Conservation (phyloP, 495 filamentous ascomycete species). For the Penicillium bovifimosum region DNA sequence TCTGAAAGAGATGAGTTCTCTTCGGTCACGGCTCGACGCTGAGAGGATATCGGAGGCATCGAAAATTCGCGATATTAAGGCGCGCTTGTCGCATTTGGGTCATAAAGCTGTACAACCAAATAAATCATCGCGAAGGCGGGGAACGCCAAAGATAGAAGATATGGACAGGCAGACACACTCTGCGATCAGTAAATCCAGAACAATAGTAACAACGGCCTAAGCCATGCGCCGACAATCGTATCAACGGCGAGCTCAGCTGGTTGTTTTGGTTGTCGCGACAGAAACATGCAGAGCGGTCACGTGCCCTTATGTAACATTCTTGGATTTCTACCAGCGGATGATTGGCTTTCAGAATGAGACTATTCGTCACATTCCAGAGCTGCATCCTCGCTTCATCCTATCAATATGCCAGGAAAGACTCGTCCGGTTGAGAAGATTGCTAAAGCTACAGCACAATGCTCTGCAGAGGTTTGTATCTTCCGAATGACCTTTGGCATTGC, state of each 20-base stretch:
- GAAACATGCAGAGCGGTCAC: constrained; percentile 24
- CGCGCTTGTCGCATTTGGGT: constrained; percentile 47
- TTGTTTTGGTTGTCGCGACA: constrained; percentile 30
- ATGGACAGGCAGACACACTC: constrained; percentile 16
- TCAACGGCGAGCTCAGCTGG: neutral
- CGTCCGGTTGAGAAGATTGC: constrained; percentile 89
- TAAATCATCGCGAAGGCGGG: constrained; percentile 39
- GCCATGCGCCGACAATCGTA: constrained; percentile 1
- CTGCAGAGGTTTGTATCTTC: constrained; percentile 58
- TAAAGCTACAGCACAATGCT: constrained; percentile 74
- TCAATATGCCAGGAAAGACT: constrained; percentile 32
- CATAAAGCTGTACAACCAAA: constrained; percentile 46
- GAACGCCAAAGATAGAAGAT: neutral
- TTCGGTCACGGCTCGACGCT: constrained; percentile 45
- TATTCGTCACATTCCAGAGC: neutral
- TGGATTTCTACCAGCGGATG: neutral
- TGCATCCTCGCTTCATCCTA: neutral
- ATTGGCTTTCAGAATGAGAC: neutral
- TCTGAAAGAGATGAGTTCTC: constrained; percentile 53
- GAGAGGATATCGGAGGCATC: constrained; percentile 53
- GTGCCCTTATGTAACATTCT: constrained; percentile 24
- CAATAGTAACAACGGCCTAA: constrained; percentile 2
- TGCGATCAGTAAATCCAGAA: constrained; percentile 10
- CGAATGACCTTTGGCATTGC: constrained; percentile 1
- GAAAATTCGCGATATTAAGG: constrained; percentile 49